Evolutionary conservation across 176 grass and related monocot genomes (phyloP).

Genomic region (barley (Hordeum vulgare)): MorexV3_pseudomolecules_assembly NC_058522.1:564602541-564603040

Average conservation of each 20-base stretch:
- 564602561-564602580: background rate
- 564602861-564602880: background rate
- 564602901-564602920: background rate
- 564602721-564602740: background rate
- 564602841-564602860: background rate
- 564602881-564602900: background rate
- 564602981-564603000: background rate
- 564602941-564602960: background rate
- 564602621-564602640: background rate
- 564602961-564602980: background rate
- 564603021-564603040: conserved; percentile 91
- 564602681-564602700: background rate
- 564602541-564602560: background rate
- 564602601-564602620: background rate
- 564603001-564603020: conserved; percentile 51
- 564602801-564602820: background rate
- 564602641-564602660: background rate
- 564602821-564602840: background rate
- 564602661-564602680: background rate
- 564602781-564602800: background rate
- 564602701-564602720: background rate
- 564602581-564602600: background rate
- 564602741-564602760: background rate
- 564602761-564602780: background rate
- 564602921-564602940: background rate